phyloP scores from a whole-genome alignment of 345 rosid species.

The Aquilaria yunnanensis region DNA sequence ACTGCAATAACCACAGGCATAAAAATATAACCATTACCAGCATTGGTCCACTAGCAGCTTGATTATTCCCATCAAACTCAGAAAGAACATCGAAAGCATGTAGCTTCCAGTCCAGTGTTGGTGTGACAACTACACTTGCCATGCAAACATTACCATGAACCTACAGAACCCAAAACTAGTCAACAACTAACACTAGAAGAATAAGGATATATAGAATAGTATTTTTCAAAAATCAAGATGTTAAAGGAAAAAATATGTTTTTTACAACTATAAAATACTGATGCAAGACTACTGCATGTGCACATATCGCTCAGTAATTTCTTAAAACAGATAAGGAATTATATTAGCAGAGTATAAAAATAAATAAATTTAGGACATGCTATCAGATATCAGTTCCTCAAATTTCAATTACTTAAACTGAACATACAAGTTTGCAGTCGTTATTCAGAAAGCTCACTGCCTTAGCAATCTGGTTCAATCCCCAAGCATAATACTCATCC shows the following conservation, averaged over 20 bases:
- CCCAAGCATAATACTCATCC: constrained; percentile 98
- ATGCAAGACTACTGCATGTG: not conserved
- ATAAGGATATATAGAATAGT: not conserved
- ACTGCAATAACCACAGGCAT: not conserved
- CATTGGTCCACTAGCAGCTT: constrained; percentile 85
- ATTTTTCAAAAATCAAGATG: not conserved
- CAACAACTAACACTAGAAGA: constrained; percentile 11
- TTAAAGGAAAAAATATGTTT: not conserved
- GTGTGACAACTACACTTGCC: constrained; percentile 92
- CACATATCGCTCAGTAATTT: not conserved
- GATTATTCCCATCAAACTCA: constrained; percentile 86
- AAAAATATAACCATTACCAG: constrained; percentile 60
- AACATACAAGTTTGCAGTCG: constrained; percentile 95
- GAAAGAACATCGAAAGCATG: constrained; percentile 97
- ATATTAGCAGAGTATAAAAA: not conserved
- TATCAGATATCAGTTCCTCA: not conserved
- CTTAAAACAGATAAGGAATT: not conserved
- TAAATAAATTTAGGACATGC: not conserved
- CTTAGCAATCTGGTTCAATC: constrained; percentile 85
- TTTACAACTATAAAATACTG: no score
- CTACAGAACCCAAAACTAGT: constrained; percentile 31
- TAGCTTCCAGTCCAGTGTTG: constrained; percentile 97
- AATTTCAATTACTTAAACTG: not conserved
- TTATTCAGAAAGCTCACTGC: constrained; percentile 99
- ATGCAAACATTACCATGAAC: constrained; percentile 96